A percentile compares a stretch with the other conserved stretches of the same genome.
phyloP scores from a whole-genome alignment of 2,329 filamentous ascomycete species.

The Ilyonectria destructans region DNA sequence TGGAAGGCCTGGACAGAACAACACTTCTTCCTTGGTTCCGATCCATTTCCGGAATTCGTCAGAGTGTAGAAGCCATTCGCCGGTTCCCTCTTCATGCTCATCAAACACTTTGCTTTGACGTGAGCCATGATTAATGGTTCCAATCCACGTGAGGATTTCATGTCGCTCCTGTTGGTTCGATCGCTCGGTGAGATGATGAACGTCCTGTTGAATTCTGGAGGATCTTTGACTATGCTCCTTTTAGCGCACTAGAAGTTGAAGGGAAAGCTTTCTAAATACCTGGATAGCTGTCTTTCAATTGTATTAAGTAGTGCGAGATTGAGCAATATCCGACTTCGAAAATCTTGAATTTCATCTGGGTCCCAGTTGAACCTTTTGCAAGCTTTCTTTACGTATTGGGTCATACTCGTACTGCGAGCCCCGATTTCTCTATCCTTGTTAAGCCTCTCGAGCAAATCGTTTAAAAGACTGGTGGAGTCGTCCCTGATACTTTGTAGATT shows the following conservation, averaged over 20 bases:
- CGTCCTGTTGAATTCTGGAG: constrained; percentile 9
- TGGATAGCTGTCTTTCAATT: not conserved
- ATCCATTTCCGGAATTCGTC: constrained; percentile 5
- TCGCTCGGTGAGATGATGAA: constrained; percentile 8
- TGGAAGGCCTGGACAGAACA: constrained; percentile 22
- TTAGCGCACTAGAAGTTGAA: constrained; percentile 10
- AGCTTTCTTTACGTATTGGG: not conserved
- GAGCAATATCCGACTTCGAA: constrained; percentile 6
- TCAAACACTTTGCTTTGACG: not conserved
- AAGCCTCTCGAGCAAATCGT: not conserved
- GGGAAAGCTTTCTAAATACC: constrained; percentile 13
- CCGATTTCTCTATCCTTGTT: constrained; percentile 3
- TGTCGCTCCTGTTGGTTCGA: constrained; percentile 21
- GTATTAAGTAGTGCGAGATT: constrained; percentile 3
- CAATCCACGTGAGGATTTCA: constrained; percentile 18
- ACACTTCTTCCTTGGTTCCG: constrained; percentile 7
- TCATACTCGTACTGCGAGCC: constrained; percentile 1
- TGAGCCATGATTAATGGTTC: constrained; percentile 7
- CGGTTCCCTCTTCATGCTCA: constrained; percentile 9
- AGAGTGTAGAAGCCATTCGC: constrained; percentile 14
- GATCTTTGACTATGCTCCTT: constrained; percentile 14
- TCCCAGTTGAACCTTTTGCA: constrained; percentile 13
- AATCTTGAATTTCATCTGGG: constrained; percentile 14
- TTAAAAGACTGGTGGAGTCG: not conserved
- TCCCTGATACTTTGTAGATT: not conserved